Conservation (phyloP, 257 asterid genomes). For the Penstemon barbatus region DNA sequence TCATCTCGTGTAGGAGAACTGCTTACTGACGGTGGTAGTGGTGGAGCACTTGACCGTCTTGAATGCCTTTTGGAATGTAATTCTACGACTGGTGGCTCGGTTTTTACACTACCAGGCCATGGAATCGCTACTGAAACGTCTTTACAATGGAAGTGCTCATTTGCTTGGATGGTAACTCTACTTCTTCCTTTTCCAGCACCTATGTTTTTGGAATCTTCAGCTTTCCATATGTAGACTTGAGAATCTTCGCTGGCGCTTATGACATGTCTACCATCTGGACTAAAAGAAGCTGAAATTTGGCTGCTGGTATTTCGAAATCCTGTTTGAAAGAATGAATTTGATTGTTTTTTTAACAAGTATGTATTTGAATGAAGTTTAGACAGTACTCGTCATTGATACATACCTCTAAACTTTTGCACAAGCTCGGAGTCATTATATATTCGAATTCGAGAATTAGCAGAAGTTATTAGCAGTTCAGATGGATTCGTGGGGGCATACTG, state of each 20-base stretch:
- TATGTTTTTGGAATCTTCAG: constrained; percentile 46
- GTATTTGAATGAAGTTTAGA: background rate
- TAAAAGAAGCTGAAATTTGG: constrained; percentile 83
- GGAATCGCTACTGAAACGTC: constrained; percentile 89
- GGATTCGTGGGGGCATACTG: constrained; percentile 75
- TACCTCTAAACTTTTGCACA: constrained; percentile 74
- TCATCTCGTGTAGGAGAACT: constrained; percentile 50
- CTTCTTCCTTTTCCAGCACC: constrained; percentile 43
- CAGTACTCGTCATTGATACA: background rate
- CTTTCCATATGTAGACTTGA: constrained; percentile 80
- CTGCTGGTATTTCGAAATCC: constrained; percentile 83
- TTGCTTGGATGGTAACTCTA: constrained; percentile 39
- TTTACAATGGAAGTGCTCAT: constrained; percentile 78
- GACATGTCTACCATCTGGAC: constrained; percentile 68
- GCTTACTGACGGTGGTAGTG: constrained; percentile 25
- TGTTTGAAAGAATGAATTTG: constrained; percentile 28
- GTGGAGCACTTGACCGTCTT: constrained; percentile 44
- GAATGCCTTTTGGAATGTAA: constrained; percentile 73
- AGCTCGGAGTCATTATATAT: constrained; percentile 61
- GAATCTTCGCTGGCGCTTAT: constrained; percentile 90
- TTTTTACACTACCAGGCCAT: constrained; percentile 62
- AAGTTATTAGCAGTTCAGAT: constrained; percentile 68
- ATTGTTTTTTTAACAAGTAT: background rate
- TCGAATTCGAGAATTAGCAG: constrained; percentile 84
- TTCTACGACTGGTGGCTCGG: constrained; percentile 67